Evolutionary conservation across 257 asterid genomes (phyloP), one percentile per base, ranked within the genome.

Genomic region (Scutellaria minor): DNA sequence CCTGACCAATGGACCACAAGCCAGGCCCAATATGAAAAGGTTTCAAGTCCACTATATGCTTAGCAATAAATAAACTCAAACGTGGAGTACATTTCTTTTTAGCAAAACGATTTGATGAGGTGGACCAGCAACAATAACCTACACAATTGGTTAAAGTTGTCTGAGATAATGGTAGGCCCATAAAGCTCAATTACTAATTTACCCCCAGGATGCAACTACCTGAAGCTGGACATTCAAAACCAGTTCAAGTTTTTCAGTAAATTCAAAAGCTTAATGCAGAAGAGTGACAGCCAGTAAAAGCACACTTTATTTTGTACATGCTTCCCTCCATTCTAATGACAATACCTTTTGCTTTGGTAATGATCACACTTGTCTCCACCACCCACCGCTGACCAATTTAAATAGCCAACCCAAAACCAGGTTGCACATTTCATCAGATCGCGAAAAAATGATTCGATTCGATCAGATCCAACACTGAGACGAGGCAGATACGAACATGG

Each of bases 231-330:
- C 42, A 51, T 62, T 53, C 64, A 59, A 63, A 53, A 82, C 60
- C 69, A 37, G 7, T 7, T 18, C 15, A 50, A 65, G 74, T 37
- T 15, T 73, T 70, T 60, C 22, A 61, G 83, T 79, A 78, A 75
- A 58, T 77, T 82, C 80, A 63, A 11, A 46, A 45, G 67, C 64
- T 40, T 46, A 51, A 74, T 69, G 64, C 56, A 75, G 73, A 83
- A 58, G 39, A 64, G 78, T 83, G 89, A 76, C 44, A 65, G 78
- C 66, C 78, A 82, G 79, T 75, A 71, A 60, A 68, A 60, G 67
- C 80, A 39, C 55, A 77, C 97, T 90, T 93, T 87, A 89, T 70
- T 86, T 89, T 89, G 93, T 77, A 84, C 83, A 83, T 79, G 53
- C 20, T 86, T 87, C 97, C 98, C 91, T 88, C 96, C 85, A 74